Evolutionary conservation across 495 filamentous ascomycete species (phyloP).

Genomic region (Lasiosphaeris hirsuta): DNA sequence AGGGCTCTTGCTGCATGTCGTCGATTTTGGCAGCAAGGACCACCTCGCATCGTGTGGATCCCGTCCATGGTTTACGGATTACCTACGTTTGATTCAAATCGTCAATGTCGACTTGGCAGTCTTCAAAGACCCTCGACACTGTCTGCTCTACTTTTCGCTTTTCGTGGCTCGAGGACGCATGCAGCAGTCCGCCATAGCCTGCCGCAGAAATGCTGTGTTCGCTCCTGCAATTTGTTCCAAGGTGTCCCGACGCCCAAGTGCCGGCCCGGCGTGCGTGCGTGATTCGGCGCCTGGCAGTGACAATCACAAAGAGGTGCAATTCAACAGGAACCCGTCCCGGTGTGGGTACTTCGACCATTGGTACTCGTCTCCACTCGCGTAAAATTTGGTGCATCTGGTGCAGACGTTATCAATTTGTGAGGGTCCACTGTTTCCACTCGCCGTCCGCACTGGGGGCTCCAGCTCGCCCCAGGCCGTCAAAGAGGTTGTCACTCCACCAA

Average conservation of each 20-base stretch:
- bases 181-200: not conserved
- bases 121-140: not conserved
- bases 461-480: too few species aligned
- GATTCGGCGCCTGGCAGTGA: too few species aligned
- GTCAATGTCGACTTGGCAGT: not conserved
- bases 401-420: slow-evolving; percentile 15
- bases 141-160: not conserved
- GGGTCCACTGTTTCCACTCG: slow-evolving; percentile 12
- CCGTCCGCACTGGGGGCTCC: not conserved
- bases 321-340: not conserved
- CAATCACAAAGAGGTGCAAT: too few species aligned
- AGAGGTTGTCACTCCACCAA: too few species aligned
- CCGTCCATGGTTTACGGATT: too few species aligned
- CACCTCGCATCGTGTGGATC: slow-evolving; percentile 10
- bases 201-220: slow-evolving; percentile 2
- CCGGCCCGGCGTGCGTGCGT: too few species aligned
- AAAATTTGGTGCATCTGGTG: slow-evolving; percentile 22
- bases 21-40: slow-evolving; percentile 6
- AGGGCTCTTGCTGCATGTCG: slow-evolving; percentile 7
- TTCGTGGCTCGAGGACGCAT: not conserved
- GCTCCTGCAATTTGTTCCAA: slow-evolving; percentile 8
- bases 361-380: slow-evolving; percentile 22
- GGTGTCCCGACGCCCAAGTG: too few species aligned
- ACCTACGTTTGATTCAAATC: not conserved
- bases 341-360: slow-evolving; percentile 17